Conservation (phyloP, 2,329 filamentous ascomycete genomes). For the Akanthomyces dipterigenus region DNA sequence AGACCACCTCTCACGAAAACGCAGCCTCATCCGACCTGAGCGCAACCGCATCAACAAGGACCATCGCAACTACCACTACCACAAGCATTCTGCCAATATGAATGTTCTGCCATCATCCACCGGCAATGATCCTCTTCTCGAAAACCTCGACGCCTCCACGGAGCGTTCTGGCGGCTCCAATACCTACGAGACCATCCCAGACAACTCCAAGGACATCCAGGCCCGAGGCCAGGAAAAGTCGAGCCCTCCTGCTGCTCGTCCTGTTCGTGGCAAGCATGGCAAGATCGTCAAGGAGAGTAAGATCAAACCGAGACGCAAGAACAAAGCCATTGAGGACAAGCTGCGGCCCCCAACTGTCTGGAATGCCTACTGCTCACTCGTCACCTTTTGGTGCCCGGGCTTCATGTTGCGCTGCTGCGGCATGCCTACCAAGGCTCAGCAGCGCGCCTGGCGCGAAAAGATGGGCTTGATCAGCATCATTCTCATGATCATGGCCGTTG, state of each 20-base stretch:
- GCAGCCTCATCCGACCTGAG: conserved; percentile 84
- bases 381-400: conserved; percentile 93
- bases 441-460: conserved; percentile 94
- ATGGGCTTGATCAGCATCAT: conserved; percentile 96
- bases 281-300: conserved; percentile 57
- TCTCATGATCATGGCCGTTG: conserved; percentile 74
- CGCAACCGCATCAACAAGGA: conserved; percentile 76
- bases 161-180: conserved; percentile 42
- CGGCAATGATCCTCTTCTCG: conserved; percentile 80
- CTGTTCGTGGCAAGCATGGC: conserved; percentile 43
- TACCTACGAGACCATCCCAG: conserved; percentile 39
- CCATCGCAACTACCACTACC: conserved; percentile 93
- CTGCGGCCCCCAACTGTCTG: conserved; percentile 79
- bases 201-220: conserved; percentile 32
- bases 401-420: conserved; percentile 80
- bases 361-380: conserved; percentile 88
- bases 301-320: conserved; percentile 42
- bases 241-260: conserved; percentile 27
- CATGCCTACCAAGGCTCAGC: conserved; percentile 76
- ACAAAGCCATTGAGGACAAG: conserved; percentile 51
- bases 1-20: conserved; percentile 57
- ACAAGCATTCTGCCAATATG: conserved; percentile 92
- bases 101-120: conserved; percentile 82
- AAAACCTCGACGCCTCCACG: conserved; percentile 64
- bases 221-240: conserved; percentile 20